These are phyloP conservation scores for Salvia rosmarinus DNA, from an alignment of 257 asterid species.

Conservation along the genomic window DNA sequence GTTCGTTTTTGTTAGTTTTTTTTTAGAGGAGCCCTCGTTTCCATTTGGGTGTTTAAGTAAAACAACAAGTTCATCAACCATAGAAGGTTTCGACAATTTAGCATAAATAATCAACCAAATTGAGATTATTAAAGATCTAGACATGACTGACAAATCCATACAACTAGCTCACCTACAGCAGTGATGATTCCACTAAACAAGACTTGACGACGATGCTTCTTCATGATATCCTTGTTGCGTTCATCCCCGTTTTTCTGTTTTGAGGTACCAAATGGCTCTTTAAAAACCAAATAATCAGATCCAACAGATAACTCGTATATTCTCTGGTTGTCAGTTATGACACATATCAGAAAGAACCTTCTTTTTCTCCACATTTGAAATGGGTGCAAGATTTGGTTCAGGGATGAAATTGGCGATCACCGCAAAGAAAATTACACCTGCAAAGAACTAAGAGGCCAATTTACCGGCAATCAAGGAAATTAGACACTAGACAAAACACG, in stretches of 20 bases:
- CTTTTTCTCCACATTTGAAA: conserved; percentile 51
- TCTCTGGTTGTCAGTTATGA: conserved; percentile 21
- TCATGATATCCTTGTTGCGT: conserved; percentile 65
- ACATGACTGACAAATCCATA: conserved; percentile 10
- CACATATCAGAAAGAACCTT: conserved; percentile 49
- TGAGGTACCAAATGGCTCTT: conserved; percentile 30
- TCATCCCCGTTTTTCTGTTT: conserved; percentile 64
- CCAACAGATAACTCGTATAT: conserved; percentile 13
- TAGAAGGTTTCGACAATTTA: neutral
- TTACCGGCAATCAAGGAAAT: conserved; percentile 34
- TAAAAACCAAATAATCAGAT: conserved; percentile 11
- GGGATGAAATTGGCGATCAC: conserved; percentile 78
- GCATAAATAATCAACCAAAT: conserved; percentile 6
- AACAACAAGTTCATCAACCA: conserved; percentile 22
- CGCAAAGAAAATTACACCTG: conserved; percentile 88
- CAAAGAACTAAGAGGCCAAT: conserved; percentile 71
- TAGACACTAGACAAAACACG: neutral
- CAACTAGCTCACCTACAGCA: conserved; percentile 64
- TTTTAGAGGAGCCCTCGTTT: too few relatives aligned
- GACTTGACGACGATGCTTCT: conserved; percentile 85
- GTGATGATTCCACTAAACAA: conserved; percentile 80
- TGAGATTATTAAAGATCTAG: conserved; percentile 15
- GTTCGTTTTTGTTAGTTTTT: too few relatives aligned
- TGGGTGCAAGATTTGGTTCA: conserved; percentile 77
- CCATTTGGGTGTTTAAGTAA: neutral